These are phyloP conservation scores for Hypsizygus marmoreus DNA, from an alignment of 768 basidiomycete genomes.

Conservation along the genomic window DNA sequence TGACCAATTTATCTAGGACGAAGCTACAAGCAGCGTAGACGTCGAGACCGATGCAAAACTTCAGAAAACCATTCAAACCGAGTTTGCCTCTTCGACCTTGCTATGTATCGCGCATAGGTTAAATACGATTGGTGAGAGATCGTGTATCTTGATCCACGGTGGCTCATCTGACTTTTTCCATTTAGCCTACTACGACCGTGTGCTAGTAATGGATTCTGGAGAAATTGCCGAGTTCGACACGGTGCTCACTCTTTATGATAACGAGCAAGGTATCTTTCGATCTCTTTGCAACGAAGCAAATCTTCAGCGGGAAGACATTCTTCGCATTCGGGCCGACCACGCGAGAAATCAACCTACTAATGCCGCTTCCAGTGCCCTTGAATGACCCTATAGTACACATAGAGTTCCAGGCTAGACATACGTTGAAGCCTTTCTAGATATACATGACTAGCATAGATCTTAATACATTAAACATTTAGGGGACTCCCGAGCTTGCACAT, in stretches of 20 bases:
- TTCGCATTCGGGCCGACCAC: conserved; percentile 47
- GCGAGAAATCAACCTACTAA: background rate
- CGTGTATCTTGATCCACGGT: background rate
- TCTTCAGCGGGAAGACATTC: conserved; percentile 53
- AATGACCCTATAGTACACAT: no score
- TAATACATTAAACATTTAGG: no score
- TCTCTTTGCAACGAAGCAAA: conserved; percentile 68
- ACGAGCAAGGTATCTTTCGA: conserved; percentile 63
- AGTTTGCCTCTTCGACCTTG: conserved; percentile 56
- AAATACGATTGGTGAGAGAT: conserved; percentile 51
- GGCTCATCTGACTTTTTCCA: conserved; percentile 6
- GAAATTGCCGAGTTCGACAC: conserved; percentile 73
- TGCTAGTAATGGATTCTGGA: conserved; percentile 76
- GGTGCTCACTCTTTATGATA: conserved; percentile 63
- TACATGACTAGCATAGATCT: no score
- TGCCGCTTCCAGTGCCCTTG: no score
- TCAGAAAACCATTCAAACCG: conserved; percentile 62
- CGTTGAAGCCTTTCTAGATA: no score
- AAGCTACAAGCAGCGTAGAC: conserved; percentile 62
- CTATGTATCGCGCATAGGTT: conserved; percentile 58
- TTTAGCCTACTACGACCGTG: conserved; percentile 61
- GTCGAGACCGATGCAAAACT: conserved; percentile 62
- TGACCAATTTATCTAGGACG: conserved; percentile 41
- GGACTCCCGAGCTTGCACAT: no score
- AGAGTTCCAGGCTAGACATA: no score